Evolutionary conservation across 495 filamentous ascomycete genomes (phyloP), one percentile per base, ranked within the genome.

Genomic region (Hyaloscypha bicolor): DNA sequence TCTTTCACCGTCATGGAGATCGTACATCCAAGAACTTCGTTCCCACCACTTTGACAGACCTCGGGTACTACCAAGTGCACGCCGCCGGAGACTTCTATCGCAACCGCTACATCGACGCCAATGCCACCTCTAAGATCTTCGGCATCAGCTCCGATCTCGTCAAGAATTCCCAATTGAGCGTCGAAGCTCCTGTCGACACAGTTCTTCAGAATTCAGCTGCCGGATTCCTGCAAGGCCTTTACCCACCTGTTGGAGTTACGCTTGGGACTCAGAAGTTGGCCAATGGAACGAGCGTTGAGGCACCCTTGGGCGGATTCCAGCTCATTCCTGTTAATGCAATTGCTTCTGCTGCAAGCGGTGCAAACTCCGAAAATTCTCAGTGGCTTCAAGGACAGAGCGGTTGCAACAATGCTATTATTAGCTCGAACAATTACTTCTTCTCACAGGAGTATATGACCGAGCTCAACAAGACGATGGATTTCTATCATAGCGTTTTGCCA

Each of bases 201-300:
- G 88, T 91, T 21, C 79, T 92, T 53, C 85, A 88, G 75, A 87
- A 83, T 22, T 90, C 90, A 5, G 90, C 90, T 2, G 82, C 88
- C 70, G 90, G 87, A 6, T 96, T 94, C 73, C 81, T 94, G 72
- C 91, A 94, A 78, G 92, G 89, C 9, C 79, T 96, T 9, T 96
- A 96, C 73, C 92, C 92, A 19, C 91, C 93, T 3, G 80, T 85
- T 25, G 86, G 86, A 32, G 75, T 81, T 75, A 29, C 74, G 14
- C 76, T 74, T 56, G 76, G 80, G 22, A 72, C 78, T 29, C 80
- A 82, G 57, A 79, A 76, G 55, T 78, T 93, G 6, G 85, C 88
- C 31, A 88, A 93, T 77, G 85, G 85, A 62, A 82, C 82, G 30
- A 71, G 69, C n/a, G 74, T 86, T 22, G 72, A 82, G 4, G 78